Evolutionary conservation across 768 basidiomycete genomes (phyloP).

Genomic region (Trichaptum fuscoviolaceum): DNA sequence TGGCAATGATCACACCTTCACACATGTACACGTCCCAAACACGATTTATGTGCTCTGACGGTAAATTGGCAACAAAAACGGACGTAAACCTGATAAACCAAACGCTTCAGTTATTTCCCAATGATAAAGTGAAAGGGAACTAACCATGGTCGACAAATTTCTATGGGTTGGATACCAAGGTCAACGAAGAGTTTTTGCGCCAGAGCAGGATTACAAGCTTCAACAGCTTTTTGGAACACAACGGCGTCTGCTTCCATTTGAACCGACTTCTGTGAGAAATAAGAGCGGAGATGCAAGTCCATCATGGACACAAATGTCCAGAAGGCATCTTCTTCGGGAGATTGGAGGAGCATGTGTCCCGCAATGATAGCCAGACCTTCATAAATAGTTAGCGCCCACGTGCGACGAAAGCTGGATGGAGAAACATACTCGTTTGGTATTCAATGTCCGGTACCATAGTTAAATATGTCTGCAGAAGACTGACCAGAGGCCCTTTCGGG

Average conservation of each 20-base stretch:
- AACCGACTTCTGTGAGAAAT: slow-evolving; percentile 54
- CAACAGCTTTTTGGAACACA: slow-evolving; percentile 66
- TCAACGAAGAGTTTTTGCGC: slow-evolving; percentile 65
- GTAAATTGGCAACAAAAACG: slow-evolving; percentile 63
- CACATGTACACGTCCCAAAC: slow-evolving; percentile 82
- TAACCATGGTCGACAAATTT: slow-evolving; percentile 63
- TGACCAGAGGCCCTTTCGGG: slow-evolving; percentile 49
- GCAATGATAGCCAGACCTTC: slow-evolving; percentile 65
- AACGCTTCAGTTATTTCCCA: slow-evolving; percentile 6
- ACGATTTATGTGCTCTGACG: slow-evolving; percentile 59
- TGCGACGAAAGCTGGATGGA: background rate
- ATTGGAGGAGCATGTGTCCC: slow-evolving; percentile 65
- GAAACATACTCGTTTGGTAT: slow-evolving; percentile 52
- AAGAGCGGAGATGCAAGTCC: slow-evolving; percentile 76
- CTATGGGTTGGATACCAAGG: slow-evolving; percentile 51
- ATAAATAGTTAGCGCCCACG: background rate
- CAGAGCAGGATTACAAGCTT: slow-evolving; percentile 50
- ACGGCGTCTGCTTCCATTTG: slow-evolving; percentile 76
- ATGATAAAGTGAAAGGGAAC: slow-evolving; percentile 10
- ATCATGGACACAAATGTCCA: slow-evolving; percentile 88
- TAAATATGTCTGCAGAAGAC: slow-evolving; percentile 65
- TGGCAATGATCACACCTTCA: slow-evolving; percentile 50
- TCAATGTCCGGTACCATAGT: slow-evolving; percentile 82
- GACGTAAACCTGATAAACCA: slow-evolving; percentile 54
- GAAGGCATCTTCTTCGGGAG: slow-evolving; percentile 86